These are phyloP conservation scores for Cystofilobasidium capitatum DNA, from an alignment of 768 basidiomycete species.

Conservation along the genomic window DNA sequence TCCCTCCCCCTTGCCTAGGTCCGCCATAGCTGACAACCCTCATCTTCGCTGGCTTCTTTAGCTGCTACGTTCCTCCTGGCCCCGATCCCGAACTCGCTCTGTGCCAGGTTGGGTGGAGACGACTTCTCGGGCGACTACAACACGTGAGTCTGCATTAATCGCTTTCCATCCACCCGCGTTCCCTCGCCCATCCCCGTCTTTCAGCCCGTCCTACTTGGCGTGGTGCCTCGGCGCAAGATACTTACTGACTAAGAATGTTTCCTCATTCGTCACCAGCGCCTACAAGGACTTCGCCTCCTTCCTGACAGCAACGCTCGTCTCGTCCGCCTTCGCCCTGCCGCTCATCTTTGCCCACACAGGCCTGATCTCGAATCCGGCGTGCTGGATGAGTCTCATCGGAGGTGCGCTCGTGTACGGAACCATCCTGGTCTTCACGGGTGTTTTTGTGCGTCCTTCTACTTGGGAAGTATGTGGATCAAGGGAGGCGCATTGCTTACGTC, in stretches of 20 bases:
- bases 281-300: slow-evolving; percentile 83
- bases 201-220: background rate
- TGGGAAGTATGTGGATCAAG: no score
- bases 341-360: slow-evolving; percentile 84
- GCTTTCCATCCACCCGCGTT: no score
- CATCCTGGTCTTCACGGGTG: slow-evolving; percentile 20
- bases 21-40: slow-evolving; percentile 1
- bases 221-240: no score
- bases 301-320: slow-evolving; percentile 78
- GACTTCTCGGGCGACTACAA: slow-evolving; percentile 62
- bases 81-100: slow-evolving; percentile 87
- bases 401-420: slow-evolving; percentile 25
- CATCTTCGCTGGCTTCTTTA: slow-evolving; percentile 36
- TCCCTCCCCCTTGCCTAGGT: background rate
- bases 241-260: no score
- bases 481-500: no score
- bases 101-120: slow-evolving; percentile 68
- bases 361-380: slow-evolving; percentile 72
- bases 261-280: slow-evolving; percentile 27
- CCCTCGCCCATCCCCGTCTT: background rate
- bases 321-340: slow-evolving; percentile 87
- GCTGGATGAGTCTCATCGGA: slow-evolving; percentile 60
- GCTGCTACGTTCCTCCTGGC: slow-evolving; percentile 91
- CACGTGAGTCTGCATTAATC: slow-evolving; percentile 32
- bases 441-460: slow-evolving; percentile 16